A percentile compares a stretch with the other conserved stretches of the same genome.
These are phyloP conservation scores for Musa troglodytarum DNA, from an alignment of 176 grass and related monocot genomes.

Conservation along the genomic window DNA sequence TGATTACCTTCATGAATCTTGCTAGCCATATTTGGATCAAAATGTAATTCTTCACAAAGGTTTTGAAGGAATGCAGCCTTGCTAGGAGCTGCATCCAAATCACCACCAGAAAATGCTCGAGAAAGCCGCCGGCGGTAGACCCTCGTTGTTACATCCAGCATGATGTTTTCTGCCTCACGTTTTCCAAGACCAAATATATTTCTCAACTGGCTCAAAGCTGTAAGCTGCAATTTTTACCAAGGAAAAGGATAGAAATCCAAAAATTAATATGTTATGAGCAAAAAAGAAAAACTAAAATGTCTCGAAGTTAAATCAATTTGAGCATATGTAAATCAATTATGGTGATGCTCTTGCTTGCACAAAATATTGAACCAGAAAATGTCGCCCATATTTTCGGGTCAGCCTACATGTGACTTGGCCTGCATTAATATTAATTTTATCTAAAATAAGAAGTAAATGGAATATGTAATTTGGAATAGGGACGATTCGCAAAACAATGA, in stretches of 20 bases:
- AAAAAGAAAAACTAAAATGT: neutral
- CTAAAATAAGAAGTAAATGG: no score
- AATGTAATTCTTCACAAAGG: conserved; percentile 81
- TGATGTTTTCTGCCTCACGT: conserved; percentile 73
- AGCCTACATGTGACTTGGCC: neutral
- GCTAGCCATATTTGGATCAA: conserved; percentile 82
- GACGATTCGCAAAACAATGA: no score
- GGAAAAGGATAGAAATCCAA: conserved; percentile 26
- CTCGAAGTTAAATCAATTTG: neutral
- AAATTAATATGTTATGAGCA: neutral
- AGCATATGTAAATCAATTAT: neutral
- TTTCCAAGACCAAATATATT: conserved; percentile 97
- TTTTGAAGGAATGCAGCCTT: conserved; percentile 93
- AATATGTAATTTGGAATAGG: no score
- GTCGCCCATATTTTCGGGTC: neutral
- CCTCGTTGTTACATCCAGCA: conserved; percentile 75
- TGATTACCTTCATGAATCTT: conserved; percentile 91
- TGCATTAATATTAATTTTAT: no score
- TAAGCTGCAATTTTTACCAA: conserved; percentile 55
- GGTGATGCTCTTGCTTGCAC: neutral
- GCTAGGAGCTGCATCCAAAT: conserved; percentile 71
- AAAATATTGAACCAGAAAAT: neutral
- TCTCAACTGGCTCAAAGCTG: conserved; percentile 68
- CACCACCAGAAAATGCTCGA: conserved; percentile 56
- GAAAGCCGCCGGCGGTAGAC: conserved; percentile 80